Evolutionary conservation across 805 yeast species (phyloP).

Genomic region (Suhomyces tanzawaensis): DNA sequence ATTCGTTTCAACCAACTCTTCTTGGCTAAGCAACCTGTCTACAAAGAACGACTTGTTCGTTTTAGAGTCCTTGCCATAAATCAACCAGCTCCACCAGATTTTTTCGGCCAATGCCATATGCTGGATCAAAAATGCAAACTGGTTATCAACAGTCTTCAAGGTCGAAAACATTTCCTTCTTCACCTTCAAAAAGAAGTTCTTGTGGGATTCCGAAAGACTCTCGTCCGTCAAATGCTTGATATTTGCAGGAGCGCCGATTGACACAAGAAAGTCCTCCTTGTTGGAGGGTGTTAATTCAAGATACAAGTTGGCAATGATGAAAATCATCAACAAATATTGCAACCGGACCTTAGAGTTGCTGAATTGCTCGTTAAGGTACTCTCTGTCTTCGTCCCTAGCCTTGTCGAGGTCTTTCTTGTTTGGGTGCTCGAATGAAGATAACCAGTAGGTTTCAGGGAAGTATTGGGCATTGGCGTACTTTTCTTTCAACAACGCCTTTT

Average conservation of each 20-base stretch:
- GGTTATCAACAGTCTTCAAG: conserved; percentile 23
- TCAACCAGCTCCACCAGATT: conserved; percentile 41
- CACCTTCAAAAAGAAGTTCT: conserved; percentile 20
- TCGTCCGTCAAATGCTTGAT: conserved; percentile 39
- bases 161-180: conserved; percentile 25
- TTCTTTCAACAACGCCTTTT: conserved; percentile 13
- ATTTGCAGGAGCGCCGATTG: conserved; percentile 24
- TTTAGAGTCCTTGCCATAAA: conserved; percentile 34
- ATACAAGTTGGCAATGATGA: conserved; percentile 27
- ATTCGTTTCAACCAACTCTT: conserved; percentile 18
- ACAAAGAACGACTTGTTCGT: conserved; percentile 29
- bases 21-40: conserved; percentile 17
- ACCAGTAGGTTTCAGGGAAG: conserved; percentile 38
- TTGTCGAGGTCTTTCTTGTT: conserved; percentile 17
- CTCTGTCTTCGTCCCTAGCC: conserved; percentile 22
- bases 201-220: conserved; percentile 22
- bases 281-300: conserved; percentile 24
- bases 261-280: conserved; percentile 21
- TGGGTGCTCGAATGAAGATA: conserved; percentile 27
- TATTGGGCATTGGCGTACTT: conserved; percentile 22
- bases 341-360: conserved; percentile 26
- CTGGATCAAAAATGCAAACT: conserved; percentile 26
- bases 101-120: conserved; percentile 28
- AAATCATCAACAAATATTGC: conserved; percentile 30
- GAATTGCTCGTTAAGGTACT: conserved; percentile 22